phyloP scores from a whole-genome alignment of 2,329 filamentous ascomycete genomes.

The Colletotrichum falcatum region DNA sequence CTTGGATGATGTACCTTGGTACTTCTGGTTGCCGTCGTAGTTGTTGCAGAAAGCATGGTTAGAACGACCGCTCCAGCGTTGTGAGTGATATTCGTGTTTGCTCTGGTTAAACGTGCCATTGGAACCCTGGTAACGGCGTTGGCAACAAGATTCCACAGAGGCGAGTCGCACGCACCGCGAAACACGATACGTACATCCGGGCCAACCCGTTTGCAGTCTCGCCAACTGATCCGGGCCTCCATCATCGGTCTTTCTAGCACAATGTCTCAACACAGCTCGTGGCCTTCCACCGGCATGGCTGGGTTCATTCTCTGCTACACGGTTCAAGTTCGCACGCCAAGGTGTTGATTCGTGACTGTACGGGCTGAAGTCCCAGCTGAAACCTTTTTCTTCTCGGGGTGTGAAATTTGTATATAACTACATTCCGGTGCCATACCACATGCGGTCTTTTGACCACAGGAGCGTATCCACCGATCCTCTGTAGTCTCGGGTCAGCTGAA shows the following conservation, averaged over 20 bases:
- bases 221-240: not conserved
- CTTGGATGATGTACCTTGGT: not conserved
- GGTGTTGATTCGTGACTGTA: not conserved
- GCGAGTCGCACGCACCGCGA: not conserved
- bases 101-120: not conserved
- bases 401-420: not conserved
- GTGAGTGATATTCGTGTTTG: not conserved
- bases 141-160: not conserved
- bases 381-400: not conserved
- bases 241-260: not conserved
- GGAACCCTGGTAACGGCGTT: not conserved
- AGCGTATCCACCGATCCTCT: not conserved
- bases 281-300: not conserved
- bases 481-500: not conserved
- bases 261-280: not conserved
- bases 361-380: not conserved
- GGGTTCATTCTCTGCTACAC: not conserved
- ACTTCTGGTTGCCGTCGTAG: not conserved
- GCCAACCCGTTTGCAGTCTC: not conserved
- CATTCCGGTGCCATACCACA: not conserved
- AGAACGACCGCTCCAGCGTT: not conserved
- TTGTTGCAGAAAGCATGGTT: not conserved
- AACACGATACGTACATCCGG: not conserved
- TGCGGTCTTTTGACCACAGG: not conserved
- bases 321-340: not conserved